These are phyloP conservation scores for Pyrenophora tritici-repentis DNA, from an alignment of 2,329 filamentous ascomycete species.

Conservation along the genomic window DNA sequence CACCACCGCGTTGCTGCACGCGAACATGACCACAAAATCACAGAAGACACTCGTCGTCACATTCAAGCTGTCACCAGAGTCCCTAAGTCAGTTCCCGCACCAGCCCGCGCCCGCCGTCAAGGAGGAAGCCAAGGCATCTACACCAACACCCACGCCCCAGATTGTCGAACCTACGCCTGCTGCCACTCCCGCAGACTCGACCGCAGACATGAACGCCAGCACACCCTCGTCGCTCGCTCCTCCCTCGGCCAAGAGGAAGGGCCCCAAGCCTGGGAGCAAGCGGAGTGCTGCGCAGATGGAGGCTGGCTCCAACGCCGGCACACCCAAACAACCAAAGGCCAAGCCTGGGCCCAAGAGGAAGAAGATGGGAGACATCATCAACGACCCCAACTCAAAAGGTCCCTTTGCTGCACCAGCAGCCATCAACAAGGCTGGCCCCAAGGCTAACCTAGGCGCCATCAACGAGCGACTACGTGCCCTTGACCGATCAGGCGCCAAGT, in stretches of 20 bases:
- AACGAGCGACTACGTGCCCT: conserved; percentile 94
- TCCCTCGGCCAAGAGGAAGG: conserved; percentile 71
- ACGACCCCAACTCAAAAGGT: conserved; percentile 47
- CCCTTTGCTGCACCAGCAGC: conserved; percentile 51
- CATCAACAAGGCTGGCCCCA: conserved; percentile 86
- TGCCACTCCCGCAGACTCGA: conserved; percentile 51
- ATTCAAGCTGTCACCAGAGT: conserved; percentile 40
- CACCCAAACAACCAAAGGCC: conserved; percentile 69
- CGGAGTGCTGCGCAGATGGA: conserved; percentile 62
- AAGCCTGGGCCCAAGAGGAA: conserved; percentile 96
- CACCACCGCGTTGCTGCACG: conserved; percentile 27
- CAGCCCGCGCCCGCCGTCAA: conserved; percentile 29
- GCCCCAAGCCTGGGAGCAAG: conserved; percentile 68
- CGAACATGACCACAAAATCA: conserved; percentile 43
- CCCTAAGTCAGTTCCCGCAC: conserved; percentile 39
- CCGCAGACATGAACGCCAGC: conserved; percentile 38
- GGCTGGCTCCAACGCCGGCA: conserved; percentile 36
- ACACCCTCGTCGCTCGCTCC: conserved; percentile 51
- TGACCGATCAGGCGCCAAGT: conserved; percentile 88
- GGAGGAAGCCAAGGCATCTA: conserved; percentile 45
- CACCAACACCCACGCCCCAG: conserved; percentile 43
- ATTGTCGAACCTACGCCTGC: conserved; percentile 45
- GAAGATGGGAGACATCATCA: conserved; percentile 69
- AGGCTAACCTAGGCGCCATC: conserved; percentile 95
- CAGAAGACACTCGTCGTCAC: conserved; percentile 41